phyloP scores from a whole-genome alignment of 2,329 filamentous ascomycete species.

The Mycosphaerella arachidis region DNA sequence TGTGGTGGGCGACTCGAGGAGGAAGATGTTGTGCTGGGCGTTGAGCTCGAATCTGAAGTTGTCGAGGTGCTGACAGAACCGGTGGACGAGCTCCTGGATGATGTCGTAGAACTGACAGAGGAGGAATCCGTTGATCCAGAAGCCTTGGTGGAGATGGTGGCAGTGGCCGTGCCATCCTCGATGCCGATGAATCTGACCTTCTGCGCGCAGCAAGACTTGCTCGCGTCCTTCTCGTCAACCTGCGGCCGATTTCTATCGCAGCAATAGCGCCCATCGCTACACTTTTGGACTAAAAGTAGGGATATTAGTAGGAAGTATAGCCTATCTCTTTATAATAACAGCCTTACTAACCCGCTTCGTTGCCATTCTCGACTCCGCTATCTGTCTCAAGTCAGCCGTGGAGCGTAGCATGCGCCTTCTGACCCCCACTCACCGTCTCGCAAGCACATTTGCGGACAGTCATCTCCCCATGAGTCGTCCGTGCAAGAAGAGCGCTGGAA shows the following conservation, averaged over 20 bases:
- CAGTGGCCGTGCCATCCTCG: background rate
- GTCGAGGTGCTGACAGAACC: background rate
- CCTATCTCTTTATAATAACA: too few species aligned
- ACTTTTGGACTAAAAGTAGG: slow-evolving; percentile 19
- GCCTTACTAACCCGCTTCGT: slow-evolving; percentile 22
- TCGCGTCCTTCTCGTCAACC: background rate
- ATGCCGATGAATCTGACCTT: background rate
- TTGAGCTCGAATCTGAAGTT: background rate
- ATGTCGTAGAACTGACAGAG: background rate
- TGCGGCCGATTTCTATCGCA: slow-evolving; percentile 25
- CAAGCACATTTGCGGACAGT: slow-evolving; percentile 30
- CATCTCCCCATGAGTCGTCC: slow-evolving; percentile 29
- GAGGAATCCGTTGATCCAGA: background rate
- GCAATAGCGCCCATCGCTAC: slow-evolving; percentile 30
- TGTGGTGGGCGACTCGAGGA: background rate
- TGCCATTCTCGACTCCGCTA: slow-evolving; percentile 18
- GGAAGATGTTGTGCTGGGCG: background rate
- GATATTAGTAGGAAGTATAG: too few species aligned
- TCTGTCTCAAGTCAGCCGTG: background rate
- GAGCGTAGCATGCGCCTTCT: background rate
- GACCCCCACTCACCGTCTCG: slow-evolving; percentile 15
- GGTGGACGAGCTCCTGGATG: background rate
- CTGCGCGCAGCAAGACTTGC: background rate
- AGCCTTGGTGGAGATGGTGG: background rate
- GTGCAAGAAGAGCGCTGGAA: slow-evolving; percentile 35